Evolutionary conservation across 2,329 filamentous ascomycete species (phyloP).

Genomic region (Purpureocillium takamizusanense): DNA sequence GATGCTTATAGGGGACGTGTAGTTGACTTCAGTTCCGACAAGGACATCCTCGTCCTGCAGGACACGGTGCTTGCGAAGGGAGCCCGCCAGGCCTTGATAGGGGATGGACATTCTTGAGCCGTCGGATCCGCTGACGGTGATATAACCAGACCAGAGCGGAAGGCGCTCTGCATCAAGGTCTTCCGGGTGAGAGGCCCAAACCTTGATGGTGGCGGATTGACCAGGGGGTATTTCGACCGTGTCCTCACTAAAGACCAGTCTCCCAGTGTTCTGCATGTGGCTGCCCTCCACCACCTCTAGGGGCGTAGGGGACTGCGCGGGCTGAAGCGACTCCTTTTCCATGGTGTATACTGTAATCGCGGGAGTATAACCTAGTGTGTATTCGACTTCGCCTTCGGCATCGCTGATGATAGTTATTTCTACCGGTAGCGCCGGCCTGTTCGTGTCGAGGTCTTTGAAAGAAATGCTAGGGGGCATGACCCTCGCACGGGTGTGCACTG

Average conservation of each 20-base stretch:
- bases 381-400: too few relatives aligned
- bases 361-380: too few relatives aligned
- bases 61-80: conserved; percentile 13
- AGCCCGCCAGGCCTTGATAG: conserved; percentile 27
- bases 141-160: conserved; percentile 32
- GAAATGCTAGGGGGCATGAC: conserved; percentile 46
- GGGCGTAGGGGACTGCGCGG: too few relatives aligned
- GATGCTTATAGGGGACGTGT: too few relatives aligned
- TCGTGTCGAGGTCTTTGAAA: conserved; percentile 53
- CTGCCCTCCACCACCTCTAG: too few relatives aligned
- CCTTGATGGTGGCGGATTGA: conserved; percentile 32
- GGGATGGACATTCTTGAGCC: conserved; percentile 25
- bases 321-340: too few relatives aligned
- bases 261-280: conserved; percentile 29
- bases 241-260: conserved; percentile 29
- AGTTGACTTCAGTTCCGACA: too few relatives aligned
- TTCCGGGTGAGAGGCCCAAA: conserved; percentile 32
- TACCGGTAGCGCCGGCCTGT: conserved; percentile 12
- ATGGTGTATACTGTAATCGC: too few relatives aligned
- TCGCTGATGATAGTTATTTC: too few relatives aligned
- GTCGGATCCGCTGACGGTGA: conserved; percentile 28
- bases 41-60: too few relatives aligned
- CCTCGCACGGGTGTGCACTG: conserved; percentile 41
- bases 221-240: conserved; percentile 33
- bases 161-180: conserved; percentile 23